A percentile compares a stretch with the other conserved stretches of the same genome.
These are phyloP conservation scores for Podila horticola DNA, from an alignment of 192 early-diverging fungal genomes.

Conservation along the genomic window DNA sequence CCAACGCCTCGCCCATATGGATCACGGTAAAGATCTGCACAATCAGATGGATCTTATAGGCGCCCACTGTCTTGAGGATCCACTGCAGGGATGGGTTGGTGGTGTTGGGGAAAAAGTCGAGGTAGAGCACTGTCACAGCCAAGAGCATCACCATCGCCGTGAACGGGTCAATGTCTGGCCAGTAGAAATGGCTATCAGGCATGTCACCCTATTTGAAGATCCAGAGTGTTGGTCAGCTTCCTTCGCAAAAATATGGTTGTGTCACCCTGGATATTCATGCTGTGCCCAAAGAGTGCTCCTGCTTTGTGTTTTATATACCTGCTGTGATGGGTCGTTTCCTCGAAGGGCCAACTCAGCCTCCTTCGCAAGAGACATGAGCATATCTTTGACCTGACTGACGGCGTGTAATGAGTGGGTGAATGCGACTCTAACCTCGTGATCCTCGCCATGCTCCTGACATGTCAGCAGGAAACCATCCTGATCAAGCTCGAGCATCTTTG, in stretches of 20 bases:
- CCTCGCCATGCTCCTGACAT: slow-evolving; percentile 15
- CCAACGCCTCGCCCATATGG: slow-evolving; percentile 19
- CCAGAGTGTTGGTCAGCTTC: neutral
- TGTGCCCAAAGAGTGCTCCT: neutral
- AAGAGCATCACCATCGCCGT: neutral
- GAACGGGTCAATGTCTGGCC: slow-evolving; percentile 6
- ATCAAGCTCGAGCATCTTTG: slow-evolving; percentile 23
- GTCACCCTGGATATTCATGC: no score
- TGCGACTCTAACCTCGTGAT: slow-evolving; percentile 37
- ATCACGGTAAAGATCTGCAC: neutral
- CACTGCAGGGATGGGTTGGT: slow-evolving; percentile 34
- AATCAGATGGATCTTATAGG: slow-evolving; percentile 8
- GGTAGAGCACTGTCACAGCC: slow-evolving; percentile 10
- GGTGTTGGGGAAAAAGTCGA: slow-evolving; percentile 42
- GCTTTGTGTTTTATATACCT: slow-evolving; percentile 1
- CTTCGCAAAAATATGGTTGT: no score
- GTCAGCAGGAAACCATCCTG: slow-evolving; percentile 31
- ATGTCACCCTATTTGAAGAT: slow-evolving; percentile 12
- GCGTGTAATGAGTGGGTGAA: slow-evolving; percentile 33
- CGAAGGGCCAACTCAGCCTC: slow-evolving; percentile 33
- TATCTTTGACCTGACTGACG: slow-evolving; percentile 36
- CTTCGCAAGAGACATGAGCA: slow-evolving; percentile 24
- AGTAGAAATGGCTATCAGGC: slow-evolving; percentile 31
- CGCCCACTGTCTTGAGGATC: slow-evolving; percentile 9
- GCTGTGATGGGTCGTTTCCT: slow-evolving; percentile 9